Evolutionary conservation across 2,329 filamentous ascomycete genomes (phyloP).

Genomic region (Penicillium aurantiogriseum): DNA sequence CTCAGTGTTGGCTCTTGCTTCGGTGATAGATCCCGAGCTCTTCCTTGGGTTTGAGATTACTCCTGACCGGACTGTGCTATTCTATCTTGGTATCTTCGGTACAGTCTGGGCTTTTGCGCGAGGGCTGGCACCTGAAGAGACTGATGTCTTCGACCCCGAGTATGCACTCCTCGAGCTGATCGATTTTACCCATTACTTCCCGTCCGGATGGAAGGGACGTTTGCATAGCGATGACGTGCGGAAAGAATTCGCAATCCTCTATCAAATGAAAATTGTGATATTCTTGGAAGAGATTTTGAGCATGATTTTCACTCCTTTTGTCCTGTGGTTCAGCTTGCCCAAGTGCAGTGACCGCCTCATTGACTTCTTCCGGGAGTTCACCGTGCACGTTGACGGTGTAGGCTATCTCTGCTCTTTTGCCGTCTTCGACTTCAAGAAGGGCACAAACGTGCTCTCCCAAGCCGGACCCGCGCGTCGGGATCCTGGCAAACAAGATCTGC

Average conservation of each 20-base stretch:
- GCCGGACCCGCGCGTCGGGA: constrained; percentile 34
- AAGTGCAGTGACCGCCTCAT: constrained; percentile 89
- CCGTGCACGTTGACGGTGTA: constrained; percentile 91
- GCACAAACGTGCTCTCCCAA: constrained; percentile 56
- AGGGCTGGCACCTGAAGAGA: constrained; percentile 82
- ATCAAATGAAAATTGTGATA: constrained; percentile 87
- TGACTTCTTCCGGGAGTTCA: constrained; percentile 98
- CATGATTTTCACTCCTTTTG: constrained; percentile 86
- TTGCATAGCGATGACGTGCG: constrained; percentile 95
- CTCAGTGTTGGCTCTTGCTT: constrained; percentile 78
- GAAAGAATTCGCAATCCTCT: constrained; percentile 82
- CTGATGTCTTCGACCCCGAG: constrained; percentile 85
- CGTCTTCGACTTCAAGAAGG: constrained; percentile 94
- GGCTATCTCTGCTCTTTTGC: constrained; percentile 97
- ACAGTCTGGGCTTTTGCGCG: constrained; percentile 80
- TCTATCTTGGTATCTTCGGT: constrained; percentile 82
- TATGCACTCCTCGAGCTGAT: constrained; percentile 86
- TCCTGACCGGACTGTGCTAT: constrained; percentile 80
- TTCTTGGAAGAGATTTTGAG: constrained; percentile 90
- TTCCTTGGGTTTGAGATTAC: constrained; percentile 93
- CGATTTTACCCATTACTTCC: constrained; percentile 88
- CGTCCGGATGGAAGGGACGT: constrained; percentile 80
- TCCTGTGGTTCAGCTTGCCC: constrained; percentile 82
- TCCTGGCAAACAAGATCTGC: constrained; percentile 57
- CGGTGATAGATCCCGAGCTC: constrained; percentile 84